Conservation (phyloP, 2,329 filamentous ascomycete species). For the Colletotrichum simmondsii region DNA sequence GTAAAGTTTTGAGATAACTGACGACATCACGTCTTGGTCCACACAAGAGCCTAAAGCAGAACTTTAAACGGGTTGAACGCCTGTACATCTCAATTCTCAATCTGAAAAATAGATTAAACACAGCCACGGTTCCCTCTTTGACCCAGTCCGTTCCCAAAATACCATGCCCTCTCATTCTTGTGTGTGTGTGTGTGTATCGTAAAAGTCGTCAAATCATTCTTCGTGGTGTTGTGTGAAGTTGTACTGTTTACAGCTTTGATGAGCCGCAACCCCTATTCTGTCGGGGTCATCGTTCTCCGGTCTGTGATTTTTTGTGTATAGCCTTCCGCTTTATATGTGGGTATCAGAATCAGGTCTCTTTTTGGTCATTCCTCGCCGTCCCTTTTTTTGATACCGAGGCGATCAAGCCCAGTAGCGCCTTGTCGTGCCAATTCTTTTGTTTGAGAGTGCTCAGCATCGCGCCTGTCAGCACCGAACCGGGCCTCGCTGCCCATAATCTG, state of each 20-base stretch:
- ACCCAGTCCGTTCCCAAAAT: background rate
- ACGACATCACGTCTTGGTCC: background rate
- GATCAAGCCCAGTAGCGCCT: background rate
- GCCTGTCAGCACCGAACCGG: background rate
- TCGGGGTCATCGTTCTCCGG: background rate
- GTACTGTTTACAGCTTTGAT: conserved; percentile 15
- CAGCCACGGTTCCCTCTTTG: background rate
- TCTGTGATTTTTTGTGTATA: conserved; percentile 22
- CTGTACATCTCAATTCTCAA: background rate
- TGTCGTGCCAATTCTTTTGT: background rate
- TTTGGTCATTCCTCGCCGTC: background rate
- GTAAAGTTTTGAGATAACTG: too few relatives aligned
- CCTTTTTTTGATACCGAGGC: conserved; percentile 12
- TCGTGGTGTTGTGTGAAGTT: conserved; percentile 24
- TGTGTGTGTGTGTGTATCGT: conserved; percentile 2
- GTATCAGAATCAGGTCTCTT: conserved; percentile 10
- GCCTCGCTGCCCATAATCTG: background rate
- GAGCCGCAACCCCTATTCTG: background rate
- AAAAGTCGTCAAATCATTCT: conserved; percentile 5
- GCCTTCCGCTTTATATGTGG: conserved; percentile 21
- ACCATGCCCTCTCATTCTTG: background rate
- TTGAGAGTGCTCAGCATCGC: background rate
- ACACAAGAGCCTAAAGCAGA: background rate
- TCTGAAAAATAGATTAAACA: background rate
- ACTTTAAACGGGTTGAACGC: background rate